Base-by-base conservation (phyloP, 257 asterid genomes). In the Paraleonurus japonicus region DNA sequence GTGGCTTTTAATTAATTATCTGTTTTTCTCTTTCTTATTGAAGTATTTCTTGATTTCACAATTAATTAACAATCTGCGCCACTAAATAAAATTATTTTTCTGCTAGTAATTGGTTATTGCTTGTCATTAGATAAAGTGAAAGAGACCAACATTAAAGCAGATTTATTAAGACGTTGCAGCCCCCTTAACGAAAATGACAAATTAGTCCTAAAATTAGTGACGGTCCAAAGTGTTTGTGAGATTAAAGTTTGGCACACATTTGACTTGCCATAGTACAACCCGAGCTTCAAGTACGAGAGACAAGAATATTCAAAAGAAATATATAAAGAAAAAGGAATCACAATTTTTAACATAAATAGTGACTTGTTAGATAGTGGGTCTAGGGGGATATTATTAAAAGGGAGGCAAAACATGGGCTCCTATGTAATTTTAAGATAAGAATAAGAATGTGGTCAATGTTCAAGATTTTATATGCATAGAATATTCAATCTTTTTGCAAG, bases 281-380 rank as follows among this genome's bases (percentile, higher is more conserved):
- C 77, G 73, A 80, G 81, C 65, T 74, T 79, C 77, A 85, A 85
- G 96, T 81, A 80, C 89, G 81, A 77, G 81, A 77, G 71, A 70
- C 41, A 75, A 72, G 92, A 84, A 84, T 87, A 90, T 84, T 85
- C 92, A 83, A 83, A 90, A 80, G 78, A 79, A 79, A 76, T 72
- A 53, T 17, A 53, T 79, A 71, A 71, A 78, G 71, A 64, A 70
- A 84, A 83, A 81, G 86, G 84, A 77, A 70, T 75, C 55, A 20
- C 77, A 68, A 75, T 87, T 84, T 87, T 73, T 75, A 78, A 74
- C 72, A 11, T 47, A 39, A 20, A 75, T 69, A 80, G 78, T 71
- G 76, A 71, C 76, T 20, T 77, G 73, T 17, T 62, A 72, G 28
- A 17, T 59, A 27, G 82, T 82, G 80, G 84, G 85, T 70, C 77